Percentiles rank a stretch among this genome's conserved stretches.
Conservation (phyloP, 768 basidiomycete genomes). For the Suillus subluteus region DNA sequence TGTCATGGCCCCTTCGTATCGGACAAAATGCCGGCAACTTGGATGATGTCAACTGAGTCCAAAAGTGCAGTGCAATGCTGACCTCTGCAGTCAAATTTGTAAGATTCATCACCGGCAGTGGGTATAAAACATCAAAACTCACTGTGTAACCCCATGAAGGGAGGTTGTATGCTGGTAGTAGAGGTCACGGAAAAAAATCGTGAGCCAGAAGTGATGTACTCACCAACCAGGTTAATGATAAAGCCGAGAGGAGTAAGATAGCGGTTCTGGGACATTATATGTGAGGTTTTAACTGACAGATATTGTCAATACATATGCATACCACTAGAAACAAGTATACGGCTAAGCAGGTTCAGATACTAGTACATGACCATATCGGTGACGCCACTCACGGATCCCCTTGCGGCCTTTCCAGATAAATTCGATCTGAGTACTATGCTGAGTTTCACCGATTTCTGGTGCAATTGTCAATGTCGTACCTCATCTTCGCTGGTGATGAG, state of each 20-base stretch:
- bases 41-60: neutral
- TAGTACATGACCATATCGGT: constrained; percentile 48
- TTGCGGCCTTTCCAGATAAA: constrained; percentile 37
- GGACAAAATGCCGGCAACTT: constrained; percentile 52
- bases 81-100: neutral
- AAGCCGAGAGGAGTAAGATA: constrained; percentile 70
- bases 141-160: constrained; percentile 14
- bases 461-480: constrained; percentile 18
- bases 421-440: constrained; percentile 25
- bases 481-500: constrained; percentile 36
- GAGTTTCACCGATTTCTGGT: neutral
- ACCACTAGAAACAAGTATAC: constrained; percentile 41
- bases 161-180: constrained; percentile 21
- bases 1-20: constrained; percentile 53
- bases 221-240: constrained; percentile 54
- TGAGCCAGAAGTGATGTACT: constrained; percentile 7
- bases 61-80: neutral
- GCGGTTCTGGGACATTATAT: constrained; percentile 48
- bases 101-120: constrained; percentile 7
- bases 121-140: neutral
- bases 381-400: constrained; percentile 26
- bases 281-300: constrained; percentile 1
- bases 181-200: neutral
- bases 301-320: constrained; percentile 5
- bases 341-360: constrained; percentile 22